A percentile compares a stretch with the other conserved stretches of the same genome.
phyloP scores from a whole-genome alignment of 2,329 filamentous ascomycete genomes.

The Periglandula ipomoeae region DNA sequence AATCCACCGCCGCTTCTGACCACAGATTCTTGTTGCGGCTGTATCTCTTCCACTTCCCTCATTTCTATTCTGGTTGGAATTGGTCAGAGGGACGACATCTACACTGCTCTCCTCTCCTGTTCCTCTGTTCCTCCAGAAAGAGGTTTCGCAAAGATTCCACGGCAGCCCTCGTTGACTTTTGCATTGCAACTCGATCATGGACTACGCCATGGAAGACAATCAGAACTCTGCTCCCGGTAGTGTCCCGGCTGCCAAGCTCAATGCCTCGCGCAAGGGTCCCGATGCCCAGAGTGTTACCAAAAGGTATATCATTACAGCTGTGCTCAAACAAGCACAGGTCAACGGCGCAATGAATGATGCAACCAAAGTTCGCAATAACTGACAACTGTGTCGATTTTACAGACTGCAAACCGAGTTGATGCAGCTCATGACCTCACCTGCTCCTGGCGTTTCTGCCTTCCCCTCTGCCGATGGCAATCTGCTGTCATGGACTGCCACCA shows the following conservation, averaged over 20 bases:
- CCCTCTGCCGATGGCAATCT: slow-evolving; percentile 84
- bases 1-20: not conserved
- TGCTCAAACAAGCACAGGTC: not conserved
- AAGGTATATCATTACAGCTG: slow-evolving; percentile 39
- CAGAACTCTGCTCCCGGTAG: slow-evolving; percentile 61
- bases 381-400: slow-evolving; percentile 4
- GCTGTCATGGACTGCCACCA: slow-evolving; percentile 87
- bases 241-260: slow-evolving; percentile 53
- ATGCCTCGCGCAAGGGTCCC: slow-evolving; percentile 43
- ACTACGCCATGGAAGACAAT: slow-evolving; percentile 41
- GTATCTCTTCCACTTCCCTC: not conserved
- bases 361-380: not conserved
- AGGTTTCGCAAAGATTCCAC: not conserved
- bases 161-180: not conserved
- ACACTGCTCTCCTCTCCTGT: too few species aligned
- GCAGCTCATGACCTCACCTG: slow-evolving; percentile 94
- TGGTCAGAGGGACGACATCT: too few species aligned
- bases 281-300: slow-evolving; percentile 71
- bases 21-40: not conserved
- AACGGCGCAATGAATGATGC: not conserved
- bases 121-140: not conserved
- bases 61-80: too few species aligned
- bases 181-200: slow-evolving; percentile 21
- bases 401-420: slow-evolving; percentile 96
- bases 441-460: slow-evolving; percentile 90